Evolutionary conservation across 2,329 filamentous ascomycete species (phyloP), one percentile per base, ranked within the genome.

Genomic region (Talaromyces sp.): DNA sequence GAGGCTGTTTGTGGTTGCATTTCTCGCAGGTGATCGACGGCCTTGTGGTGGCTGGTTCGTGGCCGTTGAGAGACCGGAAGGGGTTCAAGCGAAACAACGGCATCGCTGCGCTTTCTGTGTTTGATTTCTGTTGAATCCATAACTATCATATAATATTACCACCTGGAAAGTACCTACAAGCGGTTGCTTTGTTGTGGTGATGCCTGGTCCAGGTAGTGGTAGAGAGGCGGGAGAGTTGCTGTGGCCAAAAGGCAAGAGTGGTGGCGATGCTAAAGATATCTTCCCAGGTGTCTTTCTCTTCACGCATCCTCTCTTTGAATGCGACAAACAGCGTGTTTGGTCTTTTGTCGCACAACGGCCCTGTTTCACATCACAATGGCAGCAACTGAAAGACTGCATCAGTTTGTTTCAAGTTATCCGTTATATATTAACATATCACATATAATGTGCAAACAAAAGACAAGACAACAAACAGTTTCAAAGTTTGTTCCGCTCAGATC

Each of bases 1-100:
- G 55, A 10, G 60, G 58, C 42, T 62, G 60, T 19, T 27, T 39
- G n/a, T 62, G 60, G 8, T 55, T 17, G 51, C 60, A 62, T 36
- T 58, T 17, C 27, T 62, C 60, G 30, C 60, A 62, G 6, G 53
- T 54, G 10, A 62, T 62, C 3, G 56, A 42, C 22, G 60, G 60
- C 22, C 28, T 42, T 33, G 22, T 51, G 13, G 28, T 51, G 44
- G 44, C 13, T 13, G 44, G 19, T 27, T 22, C 3, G 25, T 51
- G 44, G 19, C 25, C 25, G 25, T 51, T 51, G 19, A 51, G 44
- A 22, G 44, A 51, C 5, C n/a, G 19, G 44, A 51, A 51, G 4
- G 44, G 44, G 19, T 51, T 51, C 19, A 51, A 15, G 44, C 44
- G 44, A 51, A 51, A 51, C 44, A 51, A 27, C 4, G 44, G 44